Evolutionary conservation across 805 yeast genomes (phyloP), one percentile per base, ranked within the genome.

Genomic region (Candida qinlingensis): DNA sequence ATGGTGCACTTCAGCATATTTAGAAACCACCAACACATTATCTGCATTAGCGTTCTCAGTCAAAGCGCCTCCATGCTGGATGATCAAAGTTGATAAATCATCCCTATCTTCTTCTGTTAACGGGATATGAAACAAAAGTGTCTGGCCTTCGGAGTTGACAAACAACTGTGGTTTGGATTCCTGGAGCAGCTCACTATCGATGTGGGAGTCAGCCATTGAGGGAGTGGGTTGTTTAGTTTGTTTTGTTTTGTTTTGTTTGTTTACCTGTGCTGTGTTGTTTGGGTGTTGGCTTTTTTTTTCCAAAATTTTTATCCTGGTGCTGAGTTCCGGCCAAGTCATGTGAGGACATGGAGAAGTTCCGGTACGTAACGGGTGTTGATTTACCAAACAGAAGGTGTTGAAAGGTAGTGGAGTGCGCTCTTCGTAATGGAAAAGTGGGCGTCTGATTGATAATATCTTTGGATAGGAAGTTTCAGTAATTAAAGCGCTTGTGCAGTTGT

Each of bases 51-150:
- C 33, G 9, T 50, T 54, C 3, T 48, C 43, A 1, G 51, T 44
- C 25, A 59, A 39, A 35, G 46, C 42, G 42, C 65, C 65, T 34
- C 64, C 64, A 41, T 56, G 46, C 7, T 45, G 36, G 7, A 30
- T 35, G 26, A 61, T 47, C 25, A 52, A 25, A 2, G 48, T 36
- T 3, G 44, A 40, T 29, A 60, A 37, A 1, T 39, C 39, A 4
- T 48, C 53, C 35, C 59, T 51, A 41, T 59, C 52, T 3, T 47
- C 53, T 36, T 57, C 61, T 4, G 51, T 51, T 2, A 46, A 44
- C 1, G 63, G 57, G 43, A 61, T 46, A 34, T 43, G 59, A 50
- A 61, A 59, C 28, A 46, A 48, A 3, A 60, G 5, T 13, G 60
- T 57, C 8, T 39, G 39, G 8, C 37, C 39, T 4, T 42, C 29